phyloP scores from a whole-genome alignment of 495 filamentous ascomycete genomes.

The Glonium stellatum region DNA sequence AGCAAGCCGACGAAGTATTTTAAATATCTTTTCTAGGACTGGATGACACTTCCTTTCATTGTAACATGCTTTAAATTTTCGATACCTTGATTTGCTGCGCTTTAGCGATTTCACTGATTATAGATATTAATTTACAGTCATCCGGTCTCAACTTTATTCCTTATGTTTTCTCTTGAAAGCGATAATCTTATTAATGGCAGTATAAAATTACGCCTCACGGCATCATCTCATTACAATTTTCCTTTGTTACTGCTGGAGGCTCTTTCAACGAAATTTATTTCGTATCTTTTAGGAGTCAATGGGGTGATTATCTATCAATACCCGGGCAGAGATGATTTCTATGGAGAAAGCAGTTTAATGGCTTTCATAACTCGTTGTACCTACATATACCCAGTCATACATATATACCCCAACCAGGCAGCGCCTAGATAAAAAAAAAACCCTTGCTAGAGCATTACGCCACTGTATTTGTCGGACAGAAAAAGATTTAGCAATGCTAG shows the following conservation, averaged over 20 bases:
- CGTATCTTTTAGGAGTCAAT: background rate
- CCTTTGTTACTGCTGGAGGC: background rate
- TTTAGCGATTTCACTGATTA: conserved; percentile 5
- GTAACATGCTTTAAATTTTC: background rate
- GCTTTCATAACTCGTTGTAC: background rate
- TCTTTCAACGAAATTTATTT: background rate
- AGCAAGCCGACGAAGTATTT: conserved; percentile 14
- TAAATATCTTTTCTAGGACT: background rate
- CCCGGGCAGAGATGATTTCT: background rate
- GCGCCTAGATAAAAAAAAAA: background rate
- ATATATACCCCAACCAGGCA: background rate
- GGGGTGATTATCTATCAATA: background rate
- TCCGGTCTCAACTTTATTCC: background rate
- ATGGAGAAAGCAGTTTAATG: background rate
- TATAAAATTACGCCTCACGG: background rate
- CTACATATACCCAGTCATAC: background rate
- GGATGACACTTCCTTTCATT: background rate
- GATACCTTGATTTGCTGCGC: conserved; percentile 2
- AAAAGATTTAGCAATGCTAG: background rate
- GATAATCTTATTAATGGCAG: background rate
- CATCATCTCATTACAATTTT: background rate
- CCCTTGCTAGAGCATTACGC: background rate
- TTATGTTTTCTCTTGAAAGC: background rate
- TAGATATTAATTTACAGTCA: background rate
- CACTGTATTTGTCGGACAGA: background rate